These are phyloP conservation scores for Ustilago lituana DNA, from an alignment of 1,284 basidiomycete genomes.

Conservation along the genomic window DNA sequence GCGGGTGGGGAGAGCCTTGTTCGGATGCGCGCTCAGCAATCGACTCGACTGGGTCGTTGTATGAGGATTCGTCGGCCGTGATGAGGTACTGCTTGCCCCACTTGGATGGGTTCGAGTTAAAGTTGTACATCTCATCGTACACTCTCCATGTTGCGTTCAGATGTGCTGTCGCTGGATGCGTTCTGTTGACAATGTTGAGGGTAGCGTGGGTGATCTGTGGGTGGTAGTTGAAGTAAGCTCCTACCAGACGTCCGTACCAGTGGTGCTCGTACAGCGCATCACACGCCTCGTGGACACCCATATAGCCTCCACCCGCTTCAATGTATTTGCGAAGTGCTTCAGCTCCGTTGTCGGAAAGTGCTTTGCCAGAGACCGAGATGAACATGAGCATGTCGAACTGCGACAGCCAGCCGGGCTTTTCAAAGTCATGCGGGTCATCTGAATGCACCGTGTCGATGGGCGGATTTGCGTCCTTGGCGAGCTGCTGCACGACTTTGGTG, in stretches of 20 bases:
- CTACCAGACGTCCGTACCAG: slow-evolving; percentile 58
- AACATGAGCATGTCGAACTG: slow-evolving; percentile 61
- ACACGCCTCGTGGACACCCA: slow-evolving; percentile 58
- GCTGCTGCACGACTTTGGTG: slow-evolving; percentile 41
- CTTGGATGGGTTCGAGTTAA: slow-evolving; percentile 44
- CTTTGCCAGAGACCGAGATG: slow-evolving; percentile 51
- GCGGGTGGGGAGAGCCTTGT: slow-evolving; percentile 54
- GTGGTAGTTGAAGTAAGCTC: slow-evolving; percentile 57
- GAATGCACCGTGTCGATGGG: slow-evolving; percentile 44
- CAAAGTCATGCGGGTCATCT: slow-evolving; percentile 49
- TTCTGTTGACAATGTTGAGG: slow-evolving; percentile 42
- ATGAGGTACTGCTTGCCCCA: slow-evolving; percentile 51
- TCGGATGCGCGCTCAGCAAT: slow-evolving; percentile 23
- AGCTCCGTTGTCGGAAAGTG: slow-evolving; percentile 41
- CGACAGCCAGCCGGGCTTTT: slow-evolving; percentile 38
- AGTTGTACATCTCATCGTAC: slow-evolving; percentile 61
- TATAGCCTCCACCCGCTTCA: slow-evolving; percentile 56
- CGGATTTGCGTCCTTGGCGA: slow-evolving; percentile 37
- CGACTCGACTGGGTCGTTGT: slow-evolving; percentile 43
- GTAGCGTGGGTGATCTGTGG: slow-evolving; percentile 43
- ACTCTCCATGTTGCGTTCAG: slow-evolving; percentile 51
- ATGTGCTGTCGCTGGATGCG: slow-evolving; percentile 51
- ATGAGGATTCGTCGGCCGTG: slow-evolving; percentile 47
- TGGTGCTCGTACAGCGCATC: slow-evolving; percentile 47
- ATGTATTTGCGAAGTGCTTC: slow-evolving; percentile 52